These are phyloP conservation scores for Fusarium concolor DNA, from an alignment of 2,329 filamentous ascomycete species.

Conservation along the genomic window DNA sequence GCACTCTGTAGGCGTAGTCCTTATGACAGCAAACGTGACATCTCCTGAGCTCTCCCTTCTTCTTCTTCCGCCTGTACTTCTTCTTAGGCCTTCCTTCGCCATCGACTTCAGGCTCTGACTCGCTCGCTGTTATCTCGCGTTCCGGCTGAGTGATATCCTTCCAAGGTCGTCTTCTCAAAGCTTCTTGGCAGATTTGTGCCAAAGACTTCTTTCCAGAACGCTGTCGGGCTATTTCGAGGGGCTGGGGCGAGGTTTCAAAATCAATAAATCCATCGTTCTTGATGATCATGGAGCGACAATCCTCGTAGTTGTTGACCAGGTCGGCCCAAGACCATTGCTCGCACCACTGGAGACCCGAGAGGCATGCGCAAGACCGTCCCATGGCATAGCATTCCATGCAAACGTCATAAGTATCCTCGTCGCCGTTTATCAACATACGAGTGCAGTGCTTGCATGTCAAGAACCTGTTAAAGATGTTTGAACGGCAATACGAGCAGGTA, in stretches of 20 bases:
- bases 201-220: conserved; percentile 79
- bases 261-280: conserved; percentile 76
- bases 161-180: conserved; percentile 82
- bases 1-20: conserved; percentile 87
- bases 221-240: conserved; percentile 76
- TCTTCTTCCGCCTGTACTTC: conserved; percentile 67
- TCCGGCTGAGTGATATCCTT: conserved; percentile 79
- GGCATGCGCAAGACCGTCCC: conserved; percentile 90
- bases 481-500: conserved; percentile 94
- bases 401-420: conserved; percentile 90
- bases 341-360: conserved; percentile 88
- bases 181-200: conserved; percentile 94
- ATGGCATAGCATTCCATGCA: conserved; percentile 99
- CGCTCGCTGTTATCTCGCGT: conserved; percentile 58
- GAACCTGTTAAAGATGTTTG: conserved; percentile 98
- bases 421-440: conserved; percentile 71
- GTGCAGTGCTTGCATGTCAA: conserved; percentile 90
- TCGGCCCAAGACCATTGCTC: conserved; percentile 92
- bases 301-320: conserved; percentile 80
- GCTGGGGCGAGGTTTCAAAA: conserved; percentile 73
- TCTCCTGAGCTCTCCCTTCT: conserved; percentile 65
- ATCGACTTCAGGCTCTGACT: conserved; percentile 70
- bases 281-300: conserved; percentile 84
- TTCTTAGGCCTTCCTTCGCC: conserved; percentile 71
- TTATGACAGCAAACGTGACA: conserved; percentile 89